Conservation (phyloP, 805 yeast species). For the Nakazawaea ernobii region DNA sequence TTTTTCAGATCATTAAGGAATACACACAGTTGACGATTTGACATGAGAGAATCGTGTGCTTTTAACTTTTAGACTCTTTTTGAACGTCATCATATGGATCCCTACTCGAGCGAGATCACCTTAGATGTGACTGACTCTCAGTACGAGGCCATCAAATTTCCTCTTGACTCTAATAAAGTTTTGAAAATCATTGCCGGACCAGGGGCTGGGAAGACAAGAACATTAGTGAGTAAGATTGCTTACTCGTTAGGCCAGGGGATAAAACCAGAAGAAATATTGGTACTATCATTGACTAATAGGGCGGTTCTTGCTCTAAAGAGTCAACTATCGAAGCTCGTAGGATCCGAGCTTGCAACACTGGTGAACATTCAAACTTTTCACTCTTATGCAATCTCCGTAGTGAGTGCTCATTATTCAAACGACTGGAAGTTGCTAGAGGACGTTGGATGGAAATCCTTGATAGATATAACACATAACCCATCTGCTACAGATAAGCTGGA, state of each 20-base stretch:
- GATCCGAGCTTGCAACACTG: slow-evolving; percentile 24
- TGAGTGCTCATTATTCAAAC: slow-evolving; percentile 29
- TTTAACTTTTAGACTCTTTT: too few relatives aligned
- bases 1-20: too few relatives aligned
- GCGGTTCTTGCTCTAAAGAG: slow-evolving; percentile 46
- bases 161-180: slow-evolving; percentile 32
- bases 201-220: slow-evolving; percentile 68
- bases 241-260: slow-evolving; percentile 34
- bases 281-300: slow-evolving; percentile 63
- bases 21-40: too few relatives aligned
- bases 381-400: slow-evolving; percentile 47
- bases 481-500: neutral
- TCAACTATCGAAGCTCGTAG: slow-evolving; percentile 27
- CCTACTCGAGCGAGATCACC: slow-evolving; percentile 11
- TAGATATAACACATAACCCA: slow-evolving; percentile 21
- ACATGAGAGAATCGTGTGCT: too few relatives aligned
- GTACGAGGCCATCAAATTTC: slow-evolving; percentile 34
- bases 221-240: slow-evolving; percentile 49
- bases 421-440: slow-evolving; percentile 46
- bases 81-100: neutral
- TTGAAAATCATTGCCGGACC: slow-evolving; percentile 63
- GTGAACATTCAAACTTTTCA: slow-evolving; percentile 57
- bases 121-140: slow-evolving; percentile 39
- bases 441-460: slow-evolving; percentile 42
- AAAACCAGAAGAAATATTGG: slow-evolving; percentile 49